Conservation (phyloP, 2,329 filamentous ascomycete genomes). For the Calonectria montana region DNA sequence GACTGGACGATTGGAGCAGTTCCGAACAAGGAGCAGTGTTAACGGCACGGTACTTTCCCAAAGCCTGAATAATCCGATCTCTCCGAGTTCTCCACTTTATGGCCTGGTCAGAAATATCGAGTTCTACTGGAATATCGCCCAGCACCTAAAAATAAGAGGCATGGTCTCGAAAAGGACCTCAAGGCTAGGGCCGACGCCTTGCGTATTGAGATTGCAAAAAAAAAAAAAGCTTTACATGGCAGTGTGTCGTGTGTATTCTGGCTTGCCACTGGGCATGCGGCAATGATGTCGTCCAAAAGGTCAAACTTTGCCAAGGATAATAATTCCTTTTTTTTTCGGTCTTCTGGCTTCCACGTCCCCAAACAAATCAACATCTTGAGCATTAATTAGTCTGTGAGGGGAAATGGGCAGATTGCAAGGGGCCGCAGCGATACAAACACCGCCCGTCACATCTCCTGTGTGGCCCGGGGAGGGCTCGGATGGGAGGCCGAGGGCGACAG, state of each 20-base stretch:
- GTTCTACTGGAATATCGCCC: background rate
- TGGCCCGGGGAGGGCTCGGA: slow-evolving; percentile 1
- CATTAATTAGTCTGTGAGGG: background rate
- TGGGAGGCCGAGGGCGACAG: slow-evolving; percentile 8
- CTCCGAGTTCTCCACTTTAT: background rate
- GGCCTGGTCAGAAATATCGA: background rate
- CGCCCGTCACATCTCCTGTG: background rate
- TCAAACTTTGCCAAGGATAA: slow-evolving; percentile 6
- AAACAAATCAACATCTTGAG: background rate
- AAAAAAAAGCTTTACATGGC: background rate
- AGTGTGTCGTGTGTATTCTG: background rate
- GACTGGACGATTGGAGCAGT: background rate
- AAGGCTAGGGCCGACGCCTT: background rate
- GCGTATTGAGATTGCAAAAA: background rate
- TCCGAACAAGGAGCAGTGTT: background rate
- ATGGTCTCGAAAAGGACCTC: background rate
- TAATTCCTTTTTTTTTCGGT: background rate
- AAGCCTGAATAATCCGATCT: slow-evolving; percentile 2
- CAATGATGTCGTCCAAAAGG: background rate
- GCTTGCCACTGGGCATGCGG: background rate
- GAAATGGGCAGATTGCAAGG: slow-evolving; percentile 14
- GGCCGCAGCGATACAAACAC: background rate
- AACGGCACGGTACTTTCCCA: background rate
- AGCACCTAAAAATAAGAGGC: background rate
- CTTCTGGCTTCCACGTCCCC: background rate